Percentiles rank a stretch among this genome's conserved stretches.
These are phyloP conservation scores for Trichoderma virens DNA, from an alignment of 495 filamentous ascomycete genomes.

Conservation along the genomic window DNA sequence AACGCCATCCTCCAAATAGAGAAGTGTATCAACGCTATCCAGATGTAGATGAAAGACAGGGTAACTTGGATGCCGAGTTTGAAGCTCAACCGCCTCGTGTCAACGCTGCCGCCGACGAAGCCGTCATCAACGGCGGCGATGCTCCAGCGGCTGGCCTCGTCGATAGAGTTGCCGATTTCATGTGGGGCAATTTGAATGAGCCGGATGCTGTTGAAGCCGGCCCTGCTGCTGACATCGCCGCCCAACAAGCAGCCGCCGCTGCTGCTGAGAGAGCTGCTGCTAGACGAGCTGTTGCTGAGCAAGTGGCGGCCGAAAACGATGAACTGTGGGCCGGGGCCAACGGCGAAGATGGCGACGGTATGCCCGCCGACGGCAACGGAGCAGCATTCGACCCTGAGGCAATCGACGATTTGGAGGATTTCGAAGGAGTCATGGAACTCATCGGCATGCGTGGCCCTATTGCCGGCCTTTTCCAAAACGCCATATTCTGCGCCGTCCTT, in stretches of 20 bases:
- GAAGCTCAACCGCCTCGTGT: neutral
- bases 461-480: slow-evolving; percentile 84
- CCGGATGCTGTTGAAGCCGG: slow-evolving; percentile 6
- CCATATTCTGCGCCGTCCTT: slow-evolving; percentile 83
- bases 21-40: neutral
- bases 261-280: neutral
- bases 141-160: slow-evolving; percentile 21
- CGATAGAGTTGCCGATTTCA: slow-evolving; percentile 39
- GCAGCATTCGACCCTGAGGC: slow-evolving; percentile 36
- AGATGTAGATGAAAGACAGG: neutral
- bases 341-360: slow-evolving; percentile 26
- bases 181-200: slow-evolving; percentile 31
- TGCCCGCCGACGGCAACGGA: slow-evolving; percentile 24
- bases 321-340: slow-evolving; percentile 15
- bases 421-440: slow-evolving; percentile 95
- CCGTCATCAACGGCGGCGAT: neutral
- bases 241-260: slow-evolving; percentile 11
- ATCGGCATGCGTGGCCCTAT: slow-evolving; percentile 94
- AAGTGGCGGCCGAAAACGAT: slow-evolving; percentile 9
- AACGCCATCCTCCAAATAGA: neutral
- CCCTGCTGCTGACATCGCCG: slow-evolving; percentile 8
- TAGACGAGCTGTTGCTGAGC: slow-evolving; percentile 12
- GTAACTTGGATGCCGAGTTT: neutral
- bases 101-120: neutral
- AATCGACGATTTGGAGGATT: slow-evolving; percentile 82